Evolutionary conservation across 1,139 yeast species (phyloP).

Genomic region (Pichia terricola): DNA sequence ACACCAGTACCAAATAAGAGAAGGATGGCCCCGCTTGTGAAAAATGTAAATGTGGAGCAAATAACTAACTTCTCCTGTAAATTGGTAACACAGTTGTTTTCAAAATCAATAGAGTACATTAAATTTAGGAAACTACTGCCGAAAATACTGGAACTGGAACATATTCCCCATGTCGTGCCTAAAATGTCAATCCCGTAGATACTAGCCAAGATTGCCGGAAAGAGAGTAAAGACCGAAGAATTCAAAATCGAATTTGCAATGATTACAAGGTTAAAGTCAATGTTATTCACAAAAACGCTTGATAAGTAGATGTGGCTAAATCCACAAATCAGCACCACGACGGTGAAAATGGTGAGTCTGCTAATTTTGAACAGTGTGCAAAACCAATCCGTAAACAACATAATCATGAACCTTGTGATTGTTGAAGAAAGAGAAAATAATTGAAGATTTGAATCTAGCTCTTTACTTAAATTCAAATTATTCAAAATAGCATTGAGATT

Average conservation of each 20-base stretch:
- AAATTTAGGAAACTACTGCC: constrained; percentile 23
- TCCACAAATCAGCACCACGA: constrained; percentile 20
- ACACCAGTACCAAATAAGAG: constrained; percentile 17
- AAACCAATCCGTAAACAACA: constrained; percentile 23
- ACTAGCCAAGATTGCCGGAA: constrained; percentile 26
- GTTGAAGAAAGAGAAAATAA: constrained; percentile 23
- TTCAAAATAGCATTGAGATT: constrained; percentile 23
- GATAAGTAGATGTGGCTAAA: constrained; percentile 22
- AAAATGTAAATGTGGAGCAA: constrained; percentile 25
- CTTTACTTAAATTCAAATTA: constrained; percentile 12
- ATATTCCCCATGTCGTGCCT: constrained; percentile 27
- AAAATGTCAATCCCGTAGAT: constrained; percentile 25
- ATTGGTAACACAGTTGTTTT: constrained; percentile 16
- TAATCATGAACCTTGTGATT: constrained; percentile 21
- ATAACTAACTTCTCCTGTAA: constrained; percentile 17
- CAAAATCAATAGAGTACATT: constrained; percentile 21
- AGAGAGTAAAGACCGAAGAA: constrained; percentile 24
- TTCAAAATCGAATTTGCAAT: constrained; percentile 21
- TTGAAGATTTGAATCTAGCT: constrained; percentile 18
- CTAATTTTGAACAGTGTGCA: constrained; percentile 19
- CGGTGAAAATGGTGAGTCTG: constrained; percentile 20
- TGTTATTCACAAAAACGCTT: constrained; percentile 14
- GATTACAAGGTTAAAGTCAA: constrained; percentile 18
- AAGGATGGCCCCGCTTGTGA: constrained; percentile 19
- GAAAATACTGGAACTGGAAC: constrained; percentile 22